These are phyloP conservation scores for Gnetum montanum DNA, from an alignment of 75 land plant genomes.

Conservation along the genomic window DNA sequence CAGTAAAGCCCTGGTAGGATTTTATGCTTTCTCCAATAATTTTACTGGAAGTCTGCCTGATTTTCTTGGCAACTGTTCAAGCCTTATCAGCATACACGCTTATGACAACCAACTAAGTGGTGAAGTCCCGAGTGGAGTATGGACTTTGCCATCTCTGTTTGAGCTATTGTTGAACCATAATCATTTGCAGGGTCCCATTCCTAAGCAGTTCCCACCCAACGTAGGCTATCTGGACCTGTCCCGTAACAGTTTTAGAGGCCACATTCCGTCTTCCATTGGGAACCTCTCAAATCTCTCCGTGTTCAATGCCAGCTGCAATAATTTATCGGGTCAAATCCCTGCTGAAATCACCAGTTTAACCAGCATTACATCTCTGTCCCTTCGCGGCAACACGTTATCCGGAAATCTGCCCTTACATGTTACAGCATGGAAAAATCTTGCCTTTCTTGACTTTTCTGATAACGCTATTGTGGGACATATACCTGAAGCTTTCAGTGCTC, in stretches of 20 bases:
- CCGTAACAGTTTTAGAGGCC: constrained; percentile 45
- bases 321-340: constrained; percentile 31
- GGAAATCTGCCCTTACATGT: constrained; percentile 29
- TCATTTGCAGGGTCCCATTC: constrained; percentile 40
- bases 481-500: constrained; percentile 27
- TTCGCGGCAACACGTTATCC: constrained; percentile 25
- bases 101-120: constrained; percentile 24
- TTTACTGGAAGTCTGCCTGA: constrained; percentile 31
- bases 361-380: constrained; percentile 20
- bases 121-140: constrained; percentile 19
- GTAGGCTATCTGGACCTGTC: too few relatives aligned
- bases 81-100: constrained; percentile 11
- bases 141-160: constrained; percentile 19
- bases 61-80: constrained; percentile 16
- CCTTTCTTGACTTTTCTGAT: constrained; percentile 34
- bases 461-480: constrained; percentile 34
- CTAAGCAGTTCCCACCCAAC: too few relatives aligned
- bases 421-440: constrained; percentile 29
- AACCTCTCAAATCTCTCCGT: constrained; percentile 16
- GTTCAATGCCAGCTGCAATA: constrained; percentile 20
- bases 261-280: constrained; percentile 46
- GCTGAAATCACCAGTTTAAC: constrained; percentile 9
- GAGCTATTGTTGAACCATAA: constrained; percentile 25
- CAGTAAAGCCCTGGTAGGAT: constrained; percentile 4
- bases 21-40: constrained; percentile 32